Base-by-base conservation (phyloP, 805 yeast species). In the Metschnikowia reukaufii region DNA sequence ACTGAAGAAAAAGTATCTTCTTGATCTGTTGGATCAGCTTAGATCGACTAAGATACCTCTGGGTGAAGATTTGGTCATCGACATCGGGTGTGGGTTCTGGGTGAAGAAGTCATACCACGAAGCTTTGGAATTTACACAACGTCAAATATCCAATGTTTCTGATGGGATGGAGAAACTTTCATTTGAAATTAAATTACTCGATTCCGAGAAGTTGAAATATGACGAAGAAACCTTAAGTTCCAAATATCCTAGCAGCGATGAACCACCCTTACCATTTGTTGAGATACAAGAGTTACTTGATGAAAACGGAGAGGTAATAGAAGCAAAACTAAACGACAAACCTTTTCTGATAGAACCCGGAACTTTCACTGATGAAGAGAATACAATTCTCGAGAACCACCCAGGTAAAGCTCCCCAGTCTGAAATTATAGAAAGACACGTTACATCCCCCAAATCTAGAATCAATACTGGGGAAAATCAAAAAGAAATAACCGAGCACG, bases 211-310 rank as follows among this genome's bases (percentile, higher is more conserved):
- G 29, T 10, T 32, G 5, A 20, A 20, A 33, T 15, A 18, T 17
- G 17, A 23, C 37, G 36, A 38, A 9, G 33, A 17, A 18, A 10
- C 23, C 25, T 2, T 30, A 17, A 9, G 19, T 34, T 33, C 49
- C 21, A 48, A 48, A 18, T 41, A 48, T 13, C 19, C 29, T 50
- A 19, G 45, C 56, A n/a, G 6, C 7, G 67, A 68, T 18, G 79
- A 21, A 13, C 40, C 77, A 13, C 81, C 74, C 1, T 57, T 83
- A 2, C 90, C 88, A 0, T 69, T 87, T 19, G 81, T 89, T 82
- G 97, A 90, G 47, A 91, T 91, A 18, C 74, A 83, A 44, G 97
- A 90, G 60, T 66, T 62, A 44, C 64, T 91, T 32, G 96, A 90
- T 63, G 96, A 88, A 0, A 83, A 86, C n/a, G 97, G 82, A 0